A percentile compares a stretch with the other conserved stretches of the same genome.
phyloP scores from a whole-genome alignment of 768 basidiomycete species.

The Pulveroboletus sp. region DNA sequence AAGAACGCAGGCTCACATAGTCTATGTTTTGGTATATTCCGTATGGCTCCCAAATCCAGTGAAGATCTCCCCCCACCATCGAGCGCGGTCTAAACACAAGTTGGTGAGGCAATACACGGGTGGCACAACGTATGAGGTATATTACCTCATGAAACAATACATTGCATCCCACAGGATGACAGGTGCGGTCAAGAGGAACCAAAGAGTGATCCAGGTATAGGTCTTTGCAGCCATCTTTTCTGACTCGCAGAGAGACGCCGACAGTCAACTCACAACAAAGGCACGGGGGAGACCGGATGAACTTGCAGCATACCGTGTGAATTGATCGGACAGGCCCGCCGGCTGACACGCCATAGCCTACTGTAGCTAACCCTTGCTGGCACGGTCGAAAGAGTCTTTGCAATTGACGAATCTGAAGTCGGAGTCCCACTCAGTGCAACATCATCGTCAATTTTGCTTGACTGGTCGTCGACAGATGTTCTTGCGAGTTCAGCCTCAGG shows the following conservation, averaged over 20 bases:
- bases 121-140: background rate
- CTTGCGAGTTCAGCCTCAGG: background rate
- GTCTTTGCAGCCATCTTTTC: slow-evolving; percentile 47
- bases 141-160: slow-evolving; percentile 85
- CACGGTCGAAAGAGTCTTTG: no score
- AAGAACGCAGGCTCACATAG: slow-evolving; percentile 28
- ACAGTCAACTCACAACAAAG: background rate
- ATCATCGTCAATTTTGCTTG: no score
- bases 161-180: slow-evolving; percentile 75
- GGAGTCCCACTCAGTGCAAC: no score
- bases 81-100: slow-evolving; percentile 64
- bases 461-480: no score
- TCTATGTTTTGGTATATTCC: slow-evolving; percentile 68
- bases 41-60: slow-evolving; percentile 91
- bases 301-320: no score
- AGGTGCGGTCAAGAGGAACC: slow-evolving; percentile 53
- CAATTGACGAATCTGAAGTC: no score
- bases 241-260: background rate
- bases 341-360: no score
- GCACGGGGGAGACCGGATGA: no score
- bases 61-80: slow-evolving; percentile 82
- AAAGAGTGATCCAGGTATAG: slow-evolving; percentile 55
- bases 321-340: no score
- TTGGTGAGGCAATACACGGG: background rate
- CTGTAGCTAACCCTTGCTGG: no score